Evolutionary conservation across 2,329 filamentous ascomycete genomes (phyloP).

Genomic region (Harringtonia aguacate): DNA sequence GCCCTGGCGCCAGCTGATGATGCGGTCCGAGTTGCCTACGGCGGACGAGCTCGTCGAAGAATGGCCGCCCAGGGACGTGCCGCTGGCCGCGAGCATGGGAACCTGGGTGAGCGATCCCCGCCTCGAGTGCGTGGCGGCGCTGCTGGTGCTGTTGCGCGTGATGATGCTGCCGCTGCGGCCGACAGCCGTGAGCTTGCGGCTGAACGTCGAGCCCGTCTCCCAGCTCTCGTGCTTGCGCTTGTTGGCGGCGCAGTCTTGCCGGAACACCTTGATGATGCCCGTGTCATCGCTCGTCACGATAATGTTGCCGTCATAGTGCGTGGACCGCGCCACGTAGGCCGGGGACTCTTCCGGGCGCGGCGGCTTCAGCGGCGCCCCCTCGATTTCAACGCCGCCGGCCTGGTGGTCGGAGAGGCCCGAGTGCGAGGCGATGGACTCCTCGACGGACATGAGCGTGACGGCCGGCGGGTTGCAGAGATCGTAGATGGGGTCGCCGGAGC

Average conservation of each 20-base stretch:
- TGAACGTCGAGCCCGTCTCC: conserved; percentile 70
- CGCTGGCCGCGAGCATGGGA: background rate
- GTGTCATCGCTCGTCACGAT: conserved; percentile 83
- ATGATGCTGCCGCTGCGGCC: conserved; percentile 46
- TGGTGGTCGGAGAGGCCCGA: conserved; percentile 10
- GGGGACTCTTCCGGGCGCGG: conserved; percentile 56
- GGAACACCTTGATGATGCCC: conserved; percentile 86
- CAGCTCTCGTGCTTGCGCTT: conserved; percentile 69
- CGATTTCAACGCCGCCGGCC: conserved; percentile 2
- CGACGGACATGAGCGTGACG: conserved; percentile 65
- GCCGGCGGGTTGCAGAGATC: conserved; percentile 94
- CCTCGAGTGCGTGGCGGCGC: conserved; percentile 35
- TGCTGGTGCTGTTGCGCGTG: conserved; percentile 39
- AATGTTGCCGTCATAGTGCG: conserved; percentile 76
- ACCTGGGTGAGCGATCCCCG: conserved; percentile 39
- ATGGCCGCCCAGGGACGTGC: background rate
- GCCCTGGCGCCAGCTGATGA: conserved; percentile 76
- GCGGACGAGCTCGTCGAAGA: too few relatives aligned
- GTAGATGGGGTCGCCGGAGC: conserved; percentile 86
- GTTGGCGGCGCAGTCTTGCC: conserved; percentile 80
- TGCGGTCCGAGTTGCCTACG: conserved; percentile 52
- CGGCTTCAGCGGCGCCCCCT: conserved; percentile 5
- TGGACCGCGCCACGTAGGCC: conserved; percentile 63
- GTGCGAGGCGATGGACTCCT: conserved; percentile 40
- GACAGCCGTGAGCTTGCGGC: conserved; percentile 50